Evolutionary conservation across 2,329 filamentous ascomycete genomes (phyloP).

Genomic region (Xylariaceae sp.): DNA sequence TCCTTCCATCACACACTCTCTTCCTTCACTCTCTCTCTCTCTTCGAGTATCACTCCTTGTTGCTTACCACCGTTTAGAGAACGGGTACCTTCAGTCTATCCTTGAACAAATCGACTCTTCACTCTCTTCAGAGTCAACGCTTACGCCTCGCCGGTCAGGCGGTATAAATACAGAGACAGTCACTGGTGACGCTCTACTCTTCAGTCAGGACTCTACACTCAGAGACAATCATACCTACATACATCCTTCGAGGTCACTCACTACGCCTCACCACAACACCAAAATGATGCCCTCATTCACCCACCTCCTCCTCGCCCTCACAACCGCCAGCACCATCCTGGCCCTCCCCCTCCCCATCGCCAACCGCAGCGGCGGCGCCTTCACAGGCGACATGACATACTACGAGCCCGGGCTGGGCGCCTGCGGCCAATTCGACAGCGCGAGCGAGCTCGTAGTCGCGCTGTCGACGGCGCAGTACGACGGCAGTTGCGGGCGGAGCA

Average conservation of each 20-base stretch:
- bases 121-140: no score
- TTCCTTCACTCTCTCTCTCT: neutral
- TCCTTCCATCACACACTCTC: constrained; percentile 5
- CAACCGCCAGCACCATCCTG: constrained; percentile 16
- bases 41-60: no score
- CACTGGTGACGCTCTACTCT: no score
- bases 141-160: no score
- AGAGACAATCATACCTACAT: neutral
- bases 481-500: constrained; percentile 30
- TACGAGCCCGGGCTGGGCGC: constrained; percentile 29
- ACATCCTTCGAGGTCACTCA: neutral
- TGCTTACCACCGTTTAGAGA: no score
- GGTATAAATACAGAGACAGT: no score
- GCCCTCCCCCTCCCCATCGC: constrained; percentile 9
- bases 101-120: no score
- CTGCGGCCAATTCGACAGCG: constrained; percentile 25
- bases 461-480: constrained; percentile 25
- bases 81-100: no score
- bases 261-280: neutral
- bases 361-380: constrained; percentile 1
- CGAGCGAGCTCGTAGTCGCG: constrained; percentile 26
- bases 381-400: constrained; percentile 28
- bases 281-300: constrained; percentile 25
- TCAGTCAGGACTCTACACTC: no score
- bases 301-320: constrained; percentile 20